Evolutionary conservation across 2,329 filamentous ascomycete genomes (phyloP).

Genomic region (Beauveria sp.): DNA sequence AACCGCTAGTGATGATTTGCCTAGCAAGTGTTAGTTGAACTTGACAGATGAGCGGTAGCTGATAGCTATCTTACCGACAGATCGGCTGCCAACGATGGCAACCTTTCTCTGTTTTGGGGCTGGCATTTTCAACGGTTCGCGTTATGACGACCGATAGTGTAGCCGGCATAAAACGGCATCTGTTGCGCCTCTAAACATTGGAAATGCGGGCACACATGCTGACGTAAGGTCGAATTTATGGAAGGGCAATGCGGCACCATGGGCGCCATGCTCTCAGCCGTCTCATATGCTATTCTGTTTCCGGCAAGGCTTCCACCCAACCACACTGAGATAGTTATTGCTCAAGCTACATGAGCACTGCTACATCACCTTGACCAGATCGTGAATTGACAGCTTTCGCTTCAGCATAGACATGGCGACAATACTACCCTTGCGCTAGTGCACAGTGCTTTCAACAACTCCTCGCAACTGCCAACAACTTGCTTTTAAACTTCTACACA

Average conservation of each 20-base stretch:
- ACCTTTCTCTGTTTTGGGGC: slow-evolving; percentile 85
- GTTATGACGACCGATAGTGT: not conserved
- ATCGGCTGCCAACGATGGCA: slow-evolving; percentile 89
- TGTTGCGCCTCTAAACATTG: not conserved
- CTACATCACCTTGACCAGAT: not conserved
- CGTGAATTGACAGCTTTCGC: not conserved
- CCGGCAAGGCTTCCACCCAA: slow-evolving; percentile 2
- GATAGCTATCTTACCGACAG: slow-evolving; percentile 50
- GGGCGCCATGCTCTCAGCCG: not conserved
- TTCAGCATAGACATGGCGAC: not conserved
- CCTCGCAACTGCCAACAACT: not conserved
- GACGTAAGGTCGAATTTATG: slow-evolving; percentile 1
- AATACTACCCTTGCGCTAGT: not conserved
- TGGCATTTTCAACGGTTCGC: slow-evolving; percentile 42
- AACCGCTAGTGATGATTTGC: slow-evolving; percentile 94
- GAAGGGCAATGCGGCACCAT: not conserved
- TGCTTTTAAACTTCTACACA: not conserved
- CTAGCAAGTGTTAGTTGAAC: slow-evolving; percentile 36
- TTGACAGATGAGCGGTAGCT: not conserved
- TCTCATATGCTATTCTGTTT: slow-evolving; percentile 2
- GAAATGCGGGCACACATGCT: slow-evolving; percentile 7
- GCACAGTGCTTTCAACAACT: not conserved
- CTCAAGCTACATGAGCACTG: not conserved
- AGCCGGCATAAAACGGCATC: not conserved
- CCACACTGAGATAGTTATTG: not conserved